A percentile compares a stretch with the other conserved stretches of the same genome.
Conservation (phyloP, 768 basidiomycete genomes). For the Leccinum uliginosum region DNA sequence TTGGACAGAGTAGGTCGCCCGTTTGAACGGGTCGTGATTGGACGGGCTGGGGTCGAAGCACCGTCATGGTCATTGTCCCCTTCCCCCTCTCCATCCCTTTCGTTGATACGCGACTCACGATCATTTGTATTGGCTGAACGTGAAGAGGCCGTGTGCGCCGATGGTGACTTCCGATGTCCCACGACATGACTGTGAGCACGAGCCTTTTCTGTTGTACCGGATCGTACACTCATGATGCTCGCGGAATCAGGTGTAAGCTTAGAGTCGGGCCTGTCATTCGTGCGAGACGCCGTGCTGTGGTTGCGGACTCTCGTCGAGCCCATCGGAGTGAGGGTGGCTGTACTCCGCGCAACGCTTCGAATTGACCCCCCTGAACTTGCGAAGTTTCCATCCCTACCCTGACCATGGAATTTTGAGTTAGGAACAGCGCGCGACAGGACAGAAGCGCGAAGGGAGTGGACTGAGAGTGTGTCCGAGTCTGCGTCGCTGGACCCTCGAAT, state of each 20-base stretch:
- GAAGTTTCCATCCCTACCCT: conserved; percentile 19
- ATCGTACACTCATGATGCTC: conserved; percentile 24
- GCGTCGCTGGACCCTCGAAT: conserved; percentile 25
- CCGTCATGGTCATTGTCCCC: conserved; percentile 11
- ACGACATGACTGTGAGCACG: conserved; percentile 12
- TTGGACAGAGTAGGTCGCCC: conserved; percentile 25
- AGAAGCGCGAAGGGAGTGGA: conserved; percentile 46
- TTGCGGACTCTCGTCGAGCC: conserved; percentile 20
- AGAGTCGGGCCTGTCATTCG: conserved; percentile 58
- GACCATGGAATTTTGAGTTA: conserved; percentile 16
- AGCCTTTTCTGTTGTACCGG: conserved; percentile 23
- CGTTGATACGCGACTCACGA: background rate
- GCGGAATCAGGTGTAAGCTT: conserved; percentile 57
- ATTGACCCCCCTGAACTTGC: conserved; percentile 37
- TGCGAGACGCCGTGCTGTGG: conserved; percentile 24
- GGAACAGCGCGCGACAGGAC: conserved; percentile 35
- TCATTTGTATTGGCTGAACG: conserved; percentile 1
- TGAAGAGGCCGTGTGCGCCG: conserved; percentile 8
- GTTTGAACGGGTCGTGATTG: conserved; percentile 9
- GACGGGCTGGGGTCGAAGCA: conserved; percentile 14
- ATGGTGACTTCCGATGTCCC: conserved; percentile 23
- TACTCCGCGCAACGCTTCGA: conserved; percentile 44
- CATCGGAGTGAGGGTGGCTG: conserved; percentile 19
- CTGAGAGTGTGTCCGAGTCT: conserved; percentile 39
- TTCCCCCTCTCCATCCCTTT: conserved; percentile 6